Evolutionary conservation across 78 protist genomes (phyloP).

Genomic region (Protostelium mycophagum): DNA sequence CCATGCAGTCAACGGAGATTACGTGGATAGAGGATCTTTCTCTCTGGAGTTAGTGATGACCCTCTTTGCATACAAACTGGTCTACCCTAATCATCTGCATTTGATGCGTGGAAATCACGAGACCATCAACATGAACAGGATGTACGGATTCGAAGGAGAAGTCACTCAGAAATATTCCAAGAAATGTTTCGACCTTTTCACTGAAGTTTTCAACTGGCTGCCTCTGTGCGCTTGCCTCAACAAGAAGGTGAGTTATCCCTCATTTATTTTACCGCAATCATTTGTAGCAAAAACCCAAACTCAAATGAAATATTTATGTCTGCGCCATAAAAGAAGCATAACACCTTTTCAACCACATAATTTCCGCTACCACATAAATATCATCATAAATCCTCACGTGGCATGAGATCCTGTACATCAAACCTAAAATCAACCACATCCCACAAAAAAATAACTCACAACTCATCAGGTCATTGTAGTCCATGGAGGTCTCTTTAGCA

Average conservation of each 20-base stretch:
- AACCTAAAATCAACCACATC: no score
- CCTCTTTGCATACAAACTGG: constrained; percentile 75
- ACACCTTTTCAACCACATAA: no score
- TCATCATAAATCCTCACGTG: no score
- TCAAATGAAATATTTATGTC: no score
- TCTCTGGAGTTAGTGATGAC: constrained; percentile 77
- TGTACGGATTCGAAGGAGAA: constrained; percentile 95
- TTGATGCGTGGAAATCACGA: constrained; percentile 94
- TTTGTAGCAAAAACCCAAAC: no score
- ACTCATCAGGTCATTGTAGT: constrained; percentile 31
- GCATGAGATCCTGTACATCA: no score
- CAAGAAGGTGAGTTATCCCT: constrained; percentile 29
- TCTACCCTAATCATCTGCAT: constrained; percentile 78
- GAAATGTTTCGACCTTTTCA: constrained; percentile 52
- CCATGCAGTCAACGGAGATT: constrained; percentile 91
- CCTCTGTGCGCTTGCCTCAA: constrained; percentile 76
- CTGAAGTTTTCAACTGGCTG: constrained; percentile 75
- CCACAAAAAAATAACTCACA: no score
- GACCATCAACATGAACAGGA: constrained; percentile 71
- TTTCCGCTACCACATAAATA: no score
- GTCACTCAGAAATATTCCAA: constrained; percentile 73
- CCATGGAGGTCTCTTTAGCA: constrained; percentile 90
- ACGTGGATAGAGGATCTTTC: constrained; percentile 85
- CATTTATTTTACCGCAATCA: background rate
- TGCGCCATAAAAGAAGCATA: no score